These are phyloP conservation scores for Nothophoma quercina DNA, from an alignment of 2,329 filamentous ascomycete genomes.

Conservation along the genomic window DNA sequence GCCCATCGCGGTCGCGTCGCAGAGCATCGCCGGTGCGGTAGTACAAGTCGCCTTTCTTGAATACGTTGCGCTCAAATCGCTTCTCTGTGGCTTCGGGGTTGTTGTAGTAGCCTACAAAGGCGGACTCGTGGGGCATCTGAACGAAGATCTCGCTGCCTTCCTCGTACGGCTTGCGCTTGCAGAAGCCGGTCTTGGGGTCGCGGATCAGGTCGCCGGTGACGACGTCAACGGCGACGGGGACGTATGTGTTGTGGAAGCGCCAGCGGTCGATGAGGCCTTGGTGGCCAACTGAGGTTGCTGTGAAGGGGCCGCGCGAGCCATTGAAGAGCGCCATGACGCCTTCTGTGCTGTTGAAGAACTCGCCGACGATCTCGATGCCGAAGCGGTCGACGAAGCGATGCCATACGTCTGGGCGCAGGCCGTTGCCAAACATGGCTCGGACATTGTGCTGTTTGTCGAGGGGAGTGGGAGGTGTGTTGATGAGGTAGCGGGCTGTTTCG, in stretches of 20 bases:
- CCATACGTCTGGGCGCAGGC: constrained; percentile 74
- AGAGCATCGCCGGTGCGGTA: constrained; percentile 59
- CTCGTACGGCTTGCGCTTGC: constrained; percentile 67
- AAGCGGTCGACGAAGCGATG: constrained; percentile 69
- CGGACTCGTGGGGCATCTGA: constrained; percentile 62
- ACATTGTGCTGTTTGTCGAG: constrained; percentile 67
- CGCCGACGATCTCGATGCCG: constrained; percentile 67
- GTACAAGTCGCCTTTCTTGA: constrained; percentile 57
- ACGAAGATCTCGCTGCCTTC: constrained; percentile 79
- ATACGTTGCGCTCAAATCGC: constrained; percentile 57
- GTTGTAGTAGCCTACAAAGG: constrained; percentile 74
- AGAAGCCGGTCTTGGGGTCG: constrained; percentile 73
- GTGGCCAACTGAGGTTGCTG: constrained; percentile 71
- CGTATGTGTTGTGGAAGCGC: constrained; percentile 61
- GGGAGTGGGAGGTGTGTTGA: constrained; percentile 70
- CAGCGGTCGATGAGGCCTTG: constrained; percentile 69
- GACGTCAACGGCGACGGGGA: constrained; percentile 74
- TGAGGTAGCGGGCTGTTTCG: constrained; percentile 76
- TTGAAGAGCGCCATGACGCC: constrained; percentile 71
- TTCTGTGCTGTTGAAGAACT: constrained; percentile 83
- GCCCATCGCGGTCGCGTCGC: constrained; percentile 52
- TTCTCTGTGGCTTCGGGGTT: constrained; percentile 71
- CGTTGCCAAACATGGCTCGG: constrained; percentile 70
- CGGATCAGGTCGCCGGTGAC: constrained; percentile 72
- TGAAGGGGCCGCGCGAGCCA: constrained; percentile 66